These are phyloP conservation scores for Mycena latifolia DNA, from an alignment of 768 basidiomycete genomes.

Conservation along the genomic window DNA sequence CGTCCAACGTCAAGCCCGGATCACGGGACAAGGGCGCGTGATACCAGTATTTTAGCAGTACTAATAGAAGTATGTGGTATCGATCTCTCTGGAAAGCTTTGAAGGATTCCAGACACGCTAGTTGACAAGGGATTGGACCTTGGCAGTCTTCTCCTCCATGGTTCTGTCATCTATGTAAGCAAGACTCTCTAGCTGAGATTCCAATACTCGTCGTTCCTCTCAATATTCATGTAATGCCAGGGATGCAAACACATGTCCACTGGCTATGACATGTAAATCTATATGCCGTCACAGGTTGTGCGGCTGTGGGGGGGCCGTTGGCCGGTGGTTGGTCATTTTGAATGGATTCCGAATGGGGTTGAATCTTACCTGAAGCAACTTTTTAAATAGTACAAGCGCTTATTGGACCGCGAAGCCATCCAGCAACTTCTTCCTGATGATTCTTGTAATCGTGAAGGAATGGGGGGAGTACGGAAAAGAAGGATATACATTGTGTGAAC, in stretches of 20 bases:
- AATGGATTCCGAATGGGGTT: not conserved
- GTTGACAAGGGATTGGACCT: slow-evolving; percentile 1
- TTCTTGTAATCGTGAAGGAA: too few species aligned
- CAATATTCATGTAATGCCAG: slow-evolving; percentile 1
- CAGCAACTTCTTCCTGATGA: too few species aligned
- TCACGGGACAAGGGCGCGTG: not conserved
- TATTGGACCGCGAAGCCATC: too few species aligned
- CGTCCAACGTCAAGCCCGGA: slow-evolving; percentile 11
- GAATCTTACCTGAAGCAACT: slow-evolving; percentile 3
- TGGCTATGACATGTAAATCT: not conserved
- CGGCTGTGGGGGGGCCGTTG: slow-evolving; percentile 1
- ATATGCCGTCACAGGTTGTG: not conserved
- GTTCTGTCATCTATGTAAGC: not conserved
- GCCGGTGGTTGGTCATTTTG: slow-evolving; percentile 4
- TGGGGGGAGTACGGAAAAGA: too few species aligned
- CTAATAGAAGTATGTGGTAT: slow-evolving; percentile 5
- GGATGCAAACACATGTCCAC: slow-evolving; percentile 1
- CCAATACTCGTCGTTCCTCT: slow-evolving; percentile 4
- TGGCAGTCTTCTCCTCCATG: not conserved
- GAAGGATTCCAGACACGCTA: slow-evolving; percentile 1
- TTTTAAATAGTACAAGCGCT: too few species aligned
- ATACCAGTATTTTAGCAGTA: slow-evolving; percentile 3
- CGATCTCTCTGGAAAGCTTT: slow-evolving; percentile 2
- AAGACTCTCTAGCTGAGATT: slow-evolving; percentile 2
- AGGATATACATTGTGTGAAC: too few species aligned